Evolutionary conservation across 306 rosid genomes (phyloP).

Genomic region (Neltuma alba): DNA sequence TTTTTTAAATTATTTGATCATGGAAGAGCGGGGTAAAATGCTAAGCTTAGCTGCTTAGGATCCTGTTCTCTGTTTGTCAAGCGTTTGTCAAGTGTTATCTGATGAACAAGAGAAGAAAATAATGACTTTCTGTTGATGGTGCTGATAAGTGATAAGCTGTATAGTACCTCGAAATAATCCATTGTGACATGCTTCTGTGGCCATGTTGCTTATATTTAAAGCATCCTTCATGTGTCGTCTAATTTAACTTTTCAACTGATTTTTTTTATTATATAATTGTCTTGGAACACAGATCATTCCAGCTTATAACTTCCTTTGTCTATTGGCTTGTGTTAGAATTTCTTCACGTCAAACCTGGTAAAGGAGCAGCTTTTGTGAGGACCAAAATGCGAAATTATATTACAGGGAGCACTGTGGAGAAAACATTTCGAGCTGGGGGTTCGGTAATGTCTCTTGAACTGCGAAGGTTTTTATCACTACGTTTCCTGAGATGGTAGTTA

Average conservation of each 20-base stretch:
- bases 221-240: background rate
- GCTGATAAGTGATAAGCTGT: background rate
- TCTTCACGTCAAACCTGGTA: constrained; percentile 97
- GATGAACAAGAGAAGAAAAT: background rate
- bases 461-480: background rate
- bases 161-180: background rate
- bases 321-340: constrained; percentile 60
- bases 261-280: background rate
- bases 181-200: background rate
- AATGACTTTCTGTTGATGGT: background rate
- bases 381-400: constrained; percentile 86
- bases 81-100: background rate
- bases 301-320: background rate
- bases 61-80: background rate
- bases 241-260: background rate
- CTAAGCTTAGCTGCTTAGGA: background rate
- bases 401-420: constrained; percentile 87
- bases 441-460: constrained; percentile 57
- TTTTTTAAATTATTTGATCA: background rate
- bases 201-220: background rate
- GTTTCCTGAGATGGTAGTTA: constrained; percentile 1
- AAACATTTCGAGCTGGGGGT: constrained; percentile 91
- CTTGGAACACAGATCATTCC: background rate
- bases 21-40: background rate
- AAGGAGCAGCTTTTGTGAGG: constrained; percentile 97